Evolutionary conservation across 2,329 filamentous ascomycete genomes (phyloP).

Genomic region (Sarocladiaceae sp.): DNA sequence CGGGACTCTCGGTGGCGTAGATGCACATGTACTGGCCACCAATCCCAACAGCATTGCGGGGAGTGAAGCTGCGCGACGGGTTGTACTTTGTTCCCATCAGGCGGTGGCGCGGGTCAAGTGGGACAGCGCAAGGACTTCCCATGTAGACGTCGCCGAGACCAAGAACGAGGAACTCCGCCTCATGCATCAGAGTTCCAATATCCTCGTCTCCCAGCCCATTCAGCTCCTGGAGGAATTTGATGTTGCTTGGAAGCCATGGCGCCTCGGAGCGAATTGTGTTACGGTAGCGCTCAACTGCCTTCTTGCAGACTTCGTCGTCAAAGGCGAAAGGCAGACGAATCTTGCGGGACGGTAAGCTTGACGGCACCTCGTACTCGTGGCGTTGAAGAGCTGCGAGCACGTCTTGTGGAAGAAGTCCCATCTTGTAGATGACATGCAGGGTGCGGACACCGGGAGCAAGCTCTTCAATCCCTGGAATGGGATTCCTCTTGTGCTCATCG

Average conservation of each 20-base stretch:
- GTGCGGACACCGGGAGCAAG: constrained; percentile 30
- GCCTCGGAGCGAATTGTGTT: constrained; percentile 58
- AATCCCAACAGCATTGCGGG: constrained; percentile 29
- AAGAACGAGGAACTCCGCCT: constrained; percentile 30
- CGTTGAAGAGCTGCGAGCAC: constrained; percentile 18
- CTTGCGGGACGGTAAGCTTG: constrained; percentile 22
- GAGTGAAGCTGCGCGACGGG: constrained; percentile 31
- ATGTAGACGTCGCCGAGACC: constrained; percentile 36
- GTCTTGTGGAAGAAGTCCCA: constrained; percentile 9
- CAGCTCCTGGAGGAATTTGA: constrained; percentile 43
- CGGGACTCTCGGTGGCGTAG: constrained; percentile 32
- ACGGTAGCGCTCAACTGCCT: constrained; percentile 56
- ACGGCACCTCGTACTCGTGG: constrained; percentile 18
- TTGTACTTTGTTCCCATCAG: constrained; percentile 34
- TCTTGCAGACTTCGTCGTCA: constrained; percentile 33
- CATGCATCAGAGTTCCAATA: constrained; percentile 22
- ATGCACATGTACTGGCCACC: constrained; percentile 35
- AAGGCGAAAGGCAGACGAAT: constrained; percentile 34
- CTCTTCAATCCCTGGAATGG: constrained; percentile 25
- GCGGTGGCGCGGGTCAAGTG: constrained; percentile 28
- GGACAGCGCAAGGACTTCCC: constrained; percentile 31
- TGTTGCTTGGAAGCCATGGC: constrained; percentile 58
- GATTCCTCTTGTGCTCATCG: constrained; percentile 21
- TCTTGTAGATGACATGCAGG: constrained; percentile 25
- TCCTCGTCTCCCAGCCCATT: constrained; percentile 24